Percentiles rank a stretch among this genome's conserved stretches.
phyloP scores from a whole-genome alignment of 2,329 filamentous ascomycete species.

The Nemania sp. region DNA sequence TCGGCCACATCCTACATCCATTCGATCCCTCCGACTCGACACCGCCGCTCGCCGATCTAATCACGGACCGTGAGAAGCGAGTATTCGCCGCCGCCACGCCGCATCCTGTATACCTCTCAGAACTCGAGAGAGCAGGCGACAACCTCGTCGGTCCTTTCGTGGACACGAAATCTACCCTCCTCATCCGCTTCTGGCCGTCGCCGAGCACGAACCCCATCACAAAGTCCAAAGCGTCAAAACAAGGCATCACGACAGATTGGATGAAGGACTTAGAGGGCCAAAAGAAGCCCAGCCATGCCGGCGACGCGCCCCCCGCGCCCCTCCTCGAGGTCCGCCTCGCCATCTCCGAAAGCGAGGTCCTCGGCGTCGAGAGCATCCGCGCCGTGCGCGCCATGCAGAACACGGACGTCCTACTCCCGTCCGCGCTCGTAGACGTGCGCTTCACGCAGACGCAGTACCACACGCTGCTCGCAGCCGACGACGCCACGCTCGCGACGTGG shows the following conservation, averaged over 20 bases:
- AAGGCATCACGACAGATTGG: too few species aligned
- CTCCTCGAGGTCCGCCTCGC: conserved; percentile 45
- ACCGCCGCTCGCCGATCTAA: conserved; percentile 22
- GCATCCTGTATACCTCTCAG: conserved; percentile 50
- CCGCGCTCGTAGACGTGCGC: conserved; percentile 52
- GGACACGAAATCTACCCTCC: conserved; percentile 40
- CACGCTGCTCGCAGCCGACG: conserved; percentile 35
- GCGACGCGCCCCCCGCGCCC: conserved; percentile 34
- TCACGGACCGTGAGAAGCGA: conserved; percentile 34
- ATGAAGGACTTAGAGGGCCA: too few species aligned
- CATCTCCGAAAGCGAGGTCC: conserved; percentile 40
- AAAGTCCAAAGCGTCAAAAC: neutral
- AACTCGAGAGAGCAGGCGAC: conserved; percentile 34
- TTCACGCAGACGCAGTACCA: conserved; percentile 45
- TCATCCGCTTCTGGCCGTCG: conserved; percentile 52
- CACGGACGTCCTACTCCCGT: conserved; percentile 52
- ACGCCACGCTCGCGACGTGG: conserved; percentile 33
- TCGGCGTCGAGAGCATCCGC: conserved; percentile 40
- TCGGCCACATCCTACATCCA: conserved; percentile 53
- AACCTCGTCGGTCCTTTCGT: conserved; percentile 28
- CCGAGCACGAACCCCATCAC: conserved; percentile 17
- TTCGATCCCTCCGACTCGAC: conserved; percentile 15
- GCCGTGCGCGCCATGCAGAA: conserved; percentile 44
- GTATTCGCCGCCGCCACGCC: conserved; percentile 52
- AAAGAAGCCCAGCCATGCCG: conserved; percentile 9